phyloP scores from a whole-genome alignment of 2,329 filamentous ascomycete genomes.

The Cordyceps fumosorosea region DNA sequence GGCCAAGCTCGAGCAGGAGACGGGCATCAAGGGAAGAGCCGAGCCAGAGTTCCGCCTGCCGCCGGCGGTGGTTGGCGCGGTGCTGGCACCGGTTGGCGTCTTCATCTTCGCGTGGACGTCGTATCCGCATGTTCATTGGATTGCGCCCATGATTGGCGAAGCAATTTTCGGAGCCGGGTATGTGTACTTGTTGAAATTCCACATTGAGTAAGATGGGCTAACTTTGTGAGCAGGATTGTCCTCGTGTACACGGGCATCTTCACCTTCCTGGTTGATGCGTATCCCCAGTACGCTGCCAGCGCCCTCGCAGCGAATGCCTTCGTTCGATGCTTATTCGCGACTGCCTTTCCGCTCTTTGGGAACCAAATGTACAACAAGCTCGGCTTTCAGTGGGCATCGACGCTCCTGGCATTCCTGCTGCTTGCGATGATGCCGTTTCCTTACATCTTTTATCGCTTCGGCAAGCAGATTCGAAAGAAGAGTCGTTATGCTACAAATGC shows the following conservation, averaged over 20 bases:
- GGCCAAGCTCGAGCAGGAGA: slow-evolving; percentile 42
- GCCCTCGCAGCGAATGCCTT: slow-evolving; percentile 82
- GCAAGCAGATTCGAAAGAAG: slow-evolving; percentile 47
- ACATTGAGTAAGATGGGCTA: neutral
- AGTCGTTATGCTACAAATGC: slow-evolving; percentile 43
- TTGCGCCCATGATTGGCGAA: slow-evolving; percentile 67
- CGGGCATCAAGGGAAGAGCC: slow-evolving; percentile 48
- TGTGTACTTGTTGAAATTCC: slow-evolving; percentile 27
- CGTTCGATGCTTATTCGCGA: slow-evolving; percentile 61
- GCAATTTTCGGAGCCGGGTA: slow-evolving; percentile 65
- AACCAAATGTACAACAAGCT: slow-evolving; percentile 64
- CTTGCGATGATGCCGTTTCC: slow-evolving; percentile 59
- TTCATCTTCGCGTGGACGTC: slow-evolving; percentile 90
- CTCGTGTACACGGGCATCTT: slow-evolving; percentile 80
- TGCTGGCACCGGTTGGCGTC: slow-evolving; percentile 71
- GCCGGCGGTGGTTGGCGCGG: slow-evolving; percentile 64
- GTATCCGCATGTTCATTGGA: slow-evolving; percentile 68
- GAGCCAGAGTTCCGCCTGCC: slow-evolving; percentile 87
- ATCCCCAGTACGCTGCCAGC: slow-evolving; percentile 66
- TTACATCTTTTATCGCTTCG: slow-evolving; percentile 55
- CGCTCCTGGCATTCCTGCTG: slow-evolving; percentile 54
- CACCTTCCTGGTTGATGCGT: slow-evolving; percentile 75
- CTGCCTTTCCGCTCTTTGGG: slow-evolving; percentile 65
- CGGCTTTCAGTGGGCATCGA: slow-evolving; percentile 64
- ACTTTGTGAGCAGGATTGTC: slow-evolving; percentile 49